Conservation (phyloP, 2,329 filamentous ascomycete genomes). For the Trichoderma breve region DNA sequence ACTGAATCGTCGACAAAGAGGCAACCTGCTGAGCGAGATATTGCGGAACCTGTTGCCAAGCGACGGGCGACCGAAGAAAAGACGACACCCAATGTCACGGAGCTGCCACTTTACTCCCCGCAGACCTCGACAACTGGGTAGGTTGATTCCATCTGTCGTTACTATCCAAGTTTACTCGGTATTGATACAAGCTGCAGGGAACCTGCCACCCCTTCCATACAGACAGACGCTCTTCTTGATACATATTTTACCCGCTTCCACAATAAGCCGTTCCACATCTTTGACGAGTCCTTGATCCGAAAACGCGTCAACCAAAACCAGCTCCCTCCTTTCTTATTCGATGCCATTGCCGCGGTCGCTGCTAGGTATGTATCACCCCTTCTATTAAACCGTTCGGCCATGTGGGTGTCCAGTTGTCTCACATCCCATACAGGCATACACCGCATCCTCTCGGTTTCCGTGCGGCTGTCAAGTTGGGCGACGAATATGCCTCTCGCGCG, state of each 20-base stretch:
- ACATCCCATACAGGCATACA: conserved; percentile 53
- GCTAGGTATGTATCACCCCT: conserved; percentile 49
- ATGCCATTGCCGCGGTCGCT: conserved; percentile 61
- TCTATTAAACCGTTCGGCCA: background rate
- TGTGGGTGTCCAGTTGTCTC: background rate
- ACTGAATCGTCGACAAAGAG: conserved; percentile 2
- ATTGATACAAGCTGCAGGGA: conserved; percentile 36
- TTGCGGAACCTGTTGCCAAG: conserved; percentile 40
- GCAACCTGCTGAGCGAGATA: background rate
- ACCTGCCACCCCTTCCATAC: conserved; percentile 45
- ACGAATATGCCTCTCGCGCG: conserved; percentile 70
- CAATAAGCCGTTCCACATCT: conserved; percentile 76
- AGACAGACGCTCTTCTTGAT: conserved; percentile 66
- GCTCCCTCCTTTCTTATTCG: conserved; percentile 54
- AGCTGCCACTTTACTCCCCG: conserved; percentile 18
- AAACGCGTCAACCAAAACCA: conserved; percentile 69
- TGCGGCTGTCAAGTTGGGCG: conserved; percentile 64
- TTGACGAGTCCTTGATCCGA: conserved; percentile 73
- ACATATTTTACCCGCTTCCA: conserved; percentile 79
- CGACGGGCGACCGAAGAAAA: conserved; percentile 38
- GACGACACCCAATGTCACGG: conserved; percentile 25
- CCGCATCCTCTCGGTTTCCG: conserved; percentile 65
- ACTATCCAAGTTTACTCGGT: background rate
- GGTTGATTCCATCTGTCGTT: background rate
- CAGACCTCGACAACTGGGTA: background rate